phyloP scores from a whole-genome alignment of 257 asterid species.

The Gentiana macrophylla region DNA sequence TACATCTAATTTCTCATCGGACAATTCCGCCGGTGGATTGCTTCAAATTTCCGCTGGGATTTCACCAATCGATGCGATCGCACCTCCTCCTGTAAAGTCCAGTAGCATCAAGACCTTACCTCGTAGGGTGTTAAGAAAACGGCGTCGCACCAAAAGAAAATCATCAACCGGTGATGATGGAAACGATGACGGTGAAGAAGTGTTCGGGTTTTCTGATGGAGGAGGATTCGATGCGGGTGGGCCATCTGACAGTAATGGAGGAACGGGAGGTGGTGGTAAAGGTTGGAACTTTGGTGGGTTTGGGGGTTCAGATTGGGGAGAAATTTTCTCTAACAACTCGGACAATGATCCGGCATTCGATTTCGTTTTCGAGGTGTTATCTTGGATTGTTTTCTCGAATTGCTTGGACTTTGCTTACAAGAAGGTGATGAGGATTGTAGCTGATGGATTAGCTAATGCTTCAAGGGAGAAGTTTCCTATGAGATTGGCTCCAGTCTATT shows the following conservation, averaged over 20 bases:
- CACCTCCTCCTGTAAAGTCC: slow-evolving; percentile 32
- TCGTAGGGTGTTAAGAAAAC: slow-evolving; percentile 29
- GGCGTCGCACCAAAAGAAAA: slow-evolving; percentile 46
- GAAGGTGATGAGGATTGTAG: slow-evolving; percentile 50
- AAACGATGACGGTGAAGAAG: slow-evolving; percentile 25
- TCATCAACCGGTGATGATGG: slow-evolving; percentile 19
- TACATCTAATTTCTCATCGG: slow-evolving; percentile 31
- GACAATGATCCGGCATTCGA: slow-evolving; percentile 84
- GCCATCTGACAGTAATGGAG: slow-evolving; percentile 31
- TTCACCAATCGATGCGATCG: slow-evolving; percentile 15
- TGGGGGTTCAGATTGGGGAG: slow-evolving; percentile 69
- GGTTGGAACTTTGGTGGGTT: slow-evolving; percentile 61
- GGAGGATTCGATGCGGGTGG: slow-evolving; percentile 46
- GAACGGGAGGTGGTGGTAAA: slow-evolving; percentile 41
- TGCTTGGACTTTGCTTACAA: slow-evolving; percentile 76
- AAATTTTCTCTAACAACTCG: slow-evolving; percentile 28
- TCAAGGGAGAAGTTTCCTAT: slow-evolving; percentile 46
- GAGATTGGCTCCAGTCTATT: slow-evolving; percentile 41
- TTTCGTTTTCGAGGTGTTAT: slow-evolving; percentile 68
- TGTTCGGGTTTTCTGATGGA: slow-evolving; percentile 20
- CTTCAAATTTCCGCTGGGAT: slow-evolving; percentile 37
- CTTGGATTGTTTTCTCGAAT: slow-evolving; percentile 74
- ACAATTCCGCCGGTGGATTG: slow-evolving; percentile 8
- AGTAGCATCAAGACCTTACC: slow-evolving; percentile 35
- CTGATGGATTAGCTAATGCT: slow-evolving; percentile 42